Percentiles rank a stretch among this genome's conserved stretches.
These are phyloP conservation scores for Pholiota microspora DNA, from an alignment of 768 basidiomycete genomes.

Conservation along the genomic window DNA sequence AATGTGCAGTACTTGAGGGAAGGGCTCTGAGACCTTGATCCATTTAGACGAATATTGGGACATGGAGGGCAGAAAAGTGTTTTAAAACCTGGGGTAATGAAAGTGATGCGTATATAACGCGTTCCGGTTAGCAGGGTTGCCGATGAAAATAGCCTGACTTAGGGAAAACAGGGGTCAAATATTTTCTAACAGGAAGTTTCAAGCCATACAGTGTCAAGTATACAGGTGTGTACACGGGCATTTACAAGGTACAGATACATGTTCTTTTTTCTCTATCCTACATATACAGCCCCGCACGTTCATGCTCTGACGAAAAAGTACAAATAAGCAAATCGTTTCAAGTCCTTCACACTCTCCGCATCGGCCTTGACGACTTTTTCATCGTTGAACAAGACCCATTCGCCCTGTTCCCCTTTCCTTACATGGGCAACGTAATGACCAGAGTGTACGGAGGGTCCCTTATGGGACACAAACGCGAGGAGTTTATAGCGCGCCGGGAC, in stretches of 20 bases:
- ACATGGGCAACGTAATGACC: conserved; percentile 92
- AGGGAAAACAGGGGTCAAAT: too few species aligned
- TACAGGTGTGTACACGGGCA: not conserved
- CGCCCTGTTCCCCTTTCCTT: conserved; percentile 30
- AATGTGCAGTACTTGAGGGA: conserved; percentile 42
- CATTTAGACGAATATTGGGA: conserved; percentile 38
- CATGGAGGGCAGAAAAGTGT: conserved; percentile 12
- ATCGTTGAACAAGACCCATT: conserved; percentile 93
- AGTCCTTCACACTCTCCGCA: conserved; percentile 69
- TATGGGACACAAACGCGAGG: conserved; percentile 96
- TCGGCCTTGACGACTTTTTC: conserved; percentile 95
- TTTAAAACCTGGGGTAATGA: not conserved
- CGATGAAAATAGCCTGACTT: not conserved
- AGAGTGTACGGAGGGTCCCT: conserved; percentile 92
- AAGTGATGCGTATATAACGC: not conserved
- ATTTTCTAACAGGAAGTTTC: too few species aligned
- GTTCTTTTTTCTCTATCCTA: not conserved
- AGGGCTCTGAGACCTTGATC: conserved; percentile 47
- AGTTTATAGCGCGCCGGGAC: conserved; percentile 80
- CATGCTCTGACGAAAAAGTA: conserved; percentile 81
- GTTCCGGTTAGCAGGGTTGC: not conserved
- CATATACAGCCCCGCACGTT: not conserved
- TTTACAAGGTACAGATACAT: not conserved
- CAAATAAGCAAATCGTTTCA: conserved; percentile 88
- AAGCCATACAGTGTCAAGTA: not conserved